A percentile compares a stretch with the other conserved stretches of the same genome.
phyloP scores from a whole-genome alignment of 2,329 filamentous ascomycete species.

The Claviceps monticola region DNA sequence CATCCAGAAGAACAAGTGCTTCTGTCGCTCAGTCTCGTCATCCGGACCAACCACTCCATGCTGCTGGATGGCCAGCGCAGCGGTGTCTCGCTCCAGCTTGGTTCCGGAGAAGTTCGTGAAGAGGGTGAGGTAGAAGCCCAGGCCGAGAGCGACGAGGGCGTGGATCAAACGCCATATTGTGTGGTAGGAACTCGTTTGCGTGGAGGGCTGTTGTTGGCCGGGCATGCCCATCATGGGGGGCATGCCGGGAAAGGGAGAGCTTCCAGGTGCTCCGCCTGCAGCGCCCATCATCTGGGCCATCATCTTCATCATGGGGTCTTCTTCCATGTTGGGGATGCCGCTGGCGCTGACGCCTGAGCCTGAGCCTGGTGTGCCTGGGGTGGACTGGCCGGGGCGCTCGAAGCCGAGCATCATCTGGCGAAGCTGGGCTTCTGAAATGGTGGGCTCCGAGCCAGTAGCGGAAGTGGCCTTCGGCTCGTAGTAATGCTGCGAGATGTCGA shows the following conservation, averaged over 20 bases:
- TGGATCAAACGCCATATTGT: conserved; percentile 61
- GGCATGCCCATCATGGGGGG: conserved; percentile 28
- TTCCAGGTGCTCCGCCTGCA: conserved; percentile 17
- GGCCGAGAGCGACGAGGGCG: conserved; percentile 52
- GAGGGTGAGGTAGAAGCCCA: conserved; percentile 58
- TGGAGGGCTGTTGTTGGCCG: conserved; percentile 17
- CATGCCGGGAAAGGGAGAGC: conserved; percentile 24
- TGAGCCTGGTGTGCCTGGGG: conserved; percentile 11
- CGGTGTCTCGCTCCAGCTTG: conserved; percentile 41
- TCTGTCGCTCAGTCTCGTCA: conserved; percentile 18
- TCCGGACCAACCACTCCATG: conserved; percentile 11
- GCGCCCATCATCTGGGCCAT: conserved; percentile 57
- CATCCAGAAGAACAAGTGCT: conserved; percentile 53
- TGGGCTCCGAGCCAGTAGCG: conserved; percentile 16
- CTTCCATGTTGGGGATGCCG: conserved; percentile 9
- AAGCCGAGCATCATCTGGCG: conserved; percentile 52
- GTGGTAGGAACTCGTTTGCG: conserved; percentile 22
- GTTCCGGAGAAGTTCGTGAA: conserved; percentile 56
- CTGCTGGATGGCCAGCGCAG: conserved; percentile 14
- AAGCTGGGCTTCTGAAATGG: conserved; percentile 43
- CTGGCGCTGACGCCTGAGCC: conserved; percentile 10
- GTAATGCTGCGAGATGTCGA: conserved; percentile 66
- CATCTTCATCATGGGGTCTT: conserved; percentile 44
- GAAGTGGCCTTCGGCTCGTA: conserved; percentile 37
- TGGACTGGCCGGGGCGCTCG: conserved; percentile 22